A percentile compares a stretch with the other conserved stretches of the same genome.
Evolutionary conservation across 1,284 basidiomycete genomes (phyloP).

Genomic region (Leccinum brunneo-olivaceum): DNA sequence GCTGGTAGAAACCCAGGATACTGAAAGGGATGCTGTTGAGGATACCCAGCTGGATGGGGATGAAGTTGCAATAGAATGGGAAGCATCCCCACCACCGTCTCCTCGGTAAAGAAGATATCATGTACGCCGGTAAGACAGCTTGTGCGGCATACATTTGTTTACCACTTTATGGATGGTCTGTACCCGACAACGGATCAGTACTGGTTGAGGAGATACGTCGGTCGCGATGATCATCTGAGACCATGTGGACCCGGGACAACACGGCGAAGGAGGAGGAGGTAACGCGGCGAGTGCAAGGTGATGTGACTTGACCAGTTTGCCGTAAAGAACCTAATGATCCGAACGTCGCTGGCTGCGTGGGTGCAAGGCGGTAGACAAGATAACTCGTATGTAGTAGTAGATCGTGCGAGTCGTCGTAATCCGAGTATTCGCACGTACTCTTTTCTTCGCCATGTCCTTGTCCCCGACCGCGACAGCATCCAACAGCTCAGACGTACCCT

Average conservation of each 20-base stretch:
- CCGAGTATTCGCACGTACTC: conserved; percentile 13
- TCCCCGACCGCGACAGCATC: conserved; percentile 30
- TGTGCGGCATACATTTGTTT: too few relatives aligned
- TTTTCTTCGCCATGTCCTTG: conserved; percentile 28
- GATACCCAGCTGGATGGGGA: conserved; percentile 27
- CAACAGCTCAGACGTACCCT: conserved; percentile 28
- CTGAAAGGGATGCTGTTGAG: conserved; percentile 4
- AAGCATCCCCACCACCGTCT: conserved; percentile 25
- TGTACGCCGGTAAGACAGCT: too few relatives aligned
- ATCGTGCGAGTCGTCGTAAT: conserved; percentile 14
- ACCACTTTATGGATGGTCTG: not conserved
- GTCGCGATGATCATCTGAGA: not conserved
- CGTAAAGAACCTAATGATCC: conserved; percentile 2
- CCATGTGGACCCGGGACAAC: not conserved
- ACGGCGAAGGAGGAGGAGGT: not conserved
- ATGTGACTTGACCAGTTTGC: not conserved
- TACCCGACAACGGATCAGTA: too few relatives aligned
- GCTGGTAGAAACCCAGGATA: conserved; percentile 17
- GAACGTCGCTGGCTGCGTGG: not conserved
- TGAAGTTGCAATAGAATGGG: conserved; percentile 29
- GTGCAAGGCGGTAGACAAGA: not conserved
- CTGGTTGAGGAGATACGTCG: conserved; percentile 18
- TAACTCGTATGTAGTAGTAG: too few relatives aligned
- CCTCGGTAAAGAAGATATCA: conserved; percentile 5
- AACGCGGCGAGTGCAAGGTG: not conserved